Conservation (phyloP, 148 eudicot genomes). For the Bassia scoparia region DNA sequence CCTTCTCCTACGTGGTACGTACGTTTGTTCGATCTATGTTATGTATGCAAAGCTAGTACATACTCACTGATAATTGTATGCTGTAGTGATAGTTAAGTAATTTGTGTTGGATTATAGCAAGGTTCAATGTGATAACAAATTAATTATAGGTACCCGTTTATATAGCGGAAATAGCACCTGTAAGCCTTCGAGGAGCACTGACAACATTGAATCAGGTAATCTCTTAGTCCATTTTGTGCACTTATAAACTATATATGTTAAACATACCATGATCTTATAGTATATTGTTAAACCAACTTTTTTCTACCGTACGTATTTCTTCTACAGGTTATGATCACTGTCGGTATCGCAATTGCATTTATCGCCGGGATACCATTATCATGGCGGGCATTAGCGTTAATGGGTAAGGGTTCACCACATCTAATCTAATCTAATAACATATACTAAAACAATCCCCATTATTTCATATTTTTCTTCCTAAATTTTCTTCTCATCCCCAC, state of each 20-base stretch:
- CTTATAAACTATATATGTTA: not conserved
- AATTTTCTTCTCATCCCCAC: too few relatives aligned
- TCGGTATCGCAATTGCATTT: slow-evolving; percentile 71
- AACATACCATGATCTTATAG: too few relatives aligned
- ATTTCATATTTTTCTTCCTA: too few relatives aligned
- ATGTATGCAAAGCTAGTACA: too few relatives aligned
- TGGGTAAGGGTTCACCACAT: slow-evolving; percentile 34
- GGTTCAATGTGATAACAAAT: not conserved
- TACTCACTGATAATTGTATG: too few relatives aligned
- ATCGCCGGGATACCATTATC: slow-evolving; percentile 64
- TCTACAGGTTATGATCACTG: slow-evolving; percentile 67
- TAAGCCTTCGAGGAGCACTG: slow-evolving; percentile 7
- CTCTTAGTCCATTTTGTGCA: not conserved
- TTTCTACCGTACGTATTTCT: not conserved
- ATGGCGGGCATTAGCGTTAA: slow-evolving; percentile 78
- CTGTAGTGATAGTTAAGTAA: not conserved
- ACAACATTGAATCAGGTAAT: slow-evolving; percentile 4
- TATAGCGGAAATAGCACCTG: slow-evolving; percentile 9
- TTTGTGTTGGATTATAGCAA: not conserved
- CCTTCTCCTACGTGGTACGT: slow-evolving; percentile 94
- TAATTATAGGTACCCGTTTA: not conserved
- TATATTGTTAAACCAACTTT: not conserved
- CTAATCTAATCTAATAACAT: not conserved
- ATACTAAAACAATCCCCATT: too few relatives aligned
- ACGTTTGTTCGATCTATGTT: too few relatives aligned